Conservation (phyloP, 225 moss, liverwort and hornwort species). For the Lunularia cruciata region DNA sequence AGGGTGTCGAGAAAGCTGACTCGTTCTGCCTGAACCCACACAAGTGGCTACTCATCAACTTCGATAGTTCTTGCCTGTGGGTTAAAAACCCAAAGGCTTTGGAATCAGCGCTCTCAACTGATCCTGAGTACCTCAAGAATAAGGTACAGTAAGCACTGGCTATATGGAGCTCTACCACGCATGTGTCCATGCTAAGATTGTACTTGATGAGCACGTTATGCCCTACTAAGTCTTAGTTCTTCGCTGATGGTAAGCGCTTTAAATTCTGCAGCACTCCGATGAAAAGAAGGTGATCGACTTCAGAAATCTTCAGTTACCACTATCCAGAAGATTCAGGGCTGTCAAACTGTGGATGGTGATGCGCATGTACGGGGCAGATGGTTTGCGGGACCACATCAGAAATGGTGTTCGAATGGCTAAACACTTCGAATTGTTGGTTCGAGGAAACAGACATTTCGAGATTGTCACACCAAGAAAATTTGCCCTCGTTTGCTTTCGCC, state of each 20-base stretch:
- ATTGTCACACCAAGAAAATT: conserved; percentile 50
- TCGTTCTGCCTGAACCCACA: no score
- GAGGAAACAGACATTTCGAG: conserved; percentile 53
- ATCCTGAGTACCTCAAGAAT: no score
- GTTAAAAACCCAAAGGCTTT: conserved; percentile 24
- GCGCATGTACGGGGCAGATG: conserved; percentile 57
- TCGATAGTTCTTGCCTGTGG: no score
- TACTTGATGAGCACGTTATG: no score
- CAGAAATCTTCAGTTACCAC: conserved; percentile 69
- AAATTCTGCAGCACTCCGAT: conserved; percentile 33
- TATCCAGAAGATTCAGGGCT: conserved; percentile 66
- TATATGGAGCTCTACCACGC: no score
- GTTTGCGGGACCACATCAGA: conserved; percentile 52
- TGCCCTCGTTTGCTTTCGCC: conserved; percentile 60
- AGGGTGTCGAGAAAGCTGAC: no score
- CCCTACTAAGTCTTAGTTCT: no score
- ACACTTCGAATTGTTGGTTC: conserved; percentile 54
- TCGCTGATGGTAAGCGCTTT: no score
- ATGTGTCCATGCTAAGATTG: no score
- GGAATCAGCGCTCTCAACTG: conserved; percentile 53
- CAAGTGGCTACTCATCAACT: conserved; percentile 72
- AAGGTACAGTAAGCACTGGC: no score
- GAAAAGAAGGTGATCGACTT: conserved; percentile 58
- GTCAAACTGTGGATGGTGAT: conserved; percentile 72
- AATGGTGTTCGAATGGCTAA: conserved; percentile 59